Base-by-base conservation (phyloP, 2,329 filamentous ascomycete species). In the Emericellopsis atlantica region DNA sequence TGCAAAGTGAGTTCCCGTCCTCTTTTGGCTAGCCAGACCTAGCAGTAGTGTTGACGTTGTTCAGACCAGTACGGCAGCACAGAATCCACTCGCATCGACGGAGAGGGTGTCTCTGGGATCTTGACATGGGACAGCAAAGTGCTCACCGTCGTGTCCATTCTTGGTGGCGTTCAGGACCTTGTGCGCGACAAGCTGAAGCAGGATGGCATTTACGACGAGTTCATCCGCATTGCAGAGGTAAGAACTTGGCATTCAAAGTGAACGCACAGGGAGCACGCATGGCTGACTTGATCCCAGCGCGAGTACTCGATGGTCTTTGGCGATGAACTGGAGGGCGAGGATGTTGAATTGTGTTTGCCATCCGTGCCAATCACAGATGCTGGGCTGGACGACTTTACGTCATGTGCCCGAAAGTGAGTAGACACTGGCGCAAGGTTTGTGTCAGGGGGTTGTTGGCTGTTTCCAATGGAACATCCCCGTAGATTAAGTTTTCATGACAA, bases 51-150 rank as follows among this genome's bases (percentile, higher is more conserved):
- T 26, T 41, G 22, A 41, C 40, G n/a, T 15, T 38, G 37, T 12
- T 5, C 31, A 61, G 59, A 61, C 42, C 54, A 55, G 0, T 65
- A 61, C 18, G 63, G 63, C 10, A 65, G 60, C 48, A 64, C 61
- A 2, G 64, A 66, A 45, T 59, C 60, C 2, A 58, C 58, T 5
- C 51, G 59, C 14, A 46, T 61, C 2, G 62, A 66, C 39, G 63
- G 64, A 9, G 52, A 57, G 10, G 51, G 54, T 0, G 56, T 62
- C 15, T 63, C 61, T 1, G 57, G 59, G 2, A 55, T 66, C 5
- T 50, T 66, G 3, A 63, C 60, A 1, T 66, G 64, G 63, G 63
- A 66, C 39, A 65, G 61, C 46, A 66, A 66, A 41, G 49, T 66
- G 7, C 60, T 60, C 9, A 66, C 61, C 0, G 61, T 65, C 1